Evolutionary conservation across 345 rosid species (phyloP), one percentile per base, ranked within the genome.

Genomic region (Eucalyptus cloeziana): DNA sequence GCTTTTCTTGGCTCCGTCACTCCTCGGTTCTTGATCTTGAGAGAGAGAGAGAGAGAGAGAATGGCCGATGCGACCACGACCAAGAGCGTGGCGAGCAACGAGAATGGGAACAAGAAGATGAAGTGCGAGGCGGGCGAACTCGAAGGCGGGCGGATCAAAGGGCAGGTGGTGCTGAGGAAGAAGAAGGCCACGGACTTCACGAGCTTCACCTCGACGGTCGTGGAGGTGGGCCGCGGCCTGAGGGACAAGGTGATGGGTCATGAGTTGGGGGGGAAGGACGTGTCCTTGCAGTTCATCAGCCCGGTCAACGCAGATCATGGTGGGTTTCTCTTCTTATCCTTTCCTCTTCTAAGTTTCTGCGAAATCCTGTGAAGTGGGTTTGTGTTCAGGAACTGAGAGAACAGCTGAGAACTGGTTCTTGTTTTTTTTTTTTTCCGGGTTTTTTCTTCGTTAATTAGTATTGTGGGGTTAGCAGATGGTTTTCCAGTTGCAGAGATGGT

Each of bases 81-180:
- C 85, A 76, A 67, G 62, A 14, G 85, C 12, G 51, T 47, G 47
- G 71, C 79, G 30, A 76, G 47, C 87, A 62, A 37, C 86, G 88
- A 69, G 88, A 89, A 89, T 44, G 90, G 88, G 31, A 86, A 30
- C 88, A 89, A 89, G 90, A 89, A 89, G 90, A 89, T 89, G 90
- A 89, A 87, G 79, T 86, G 90, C 67, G 71, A 86, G 85, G 8
- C 17, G 86, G 80, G 12, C 22, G 85, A 40, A 43, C 62, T 56
- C 47, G 47, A 76, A 8, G 45, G 37, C 30, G 85, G 51, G 43
- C 83, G 54, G 87, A 62, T 89, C 45, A 81, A 40, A 49, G 91
- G 80, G 12, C 83, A 17, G n/a, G 91, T 89, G 49, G 91, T 89
- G 86, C 37, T 89, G 51, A 62, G n/a, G 49, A 87, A 89, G 89